Conservation (phyloP, 176 grass and related monocot genomes). For the Saccharum officinarum region DNA sequence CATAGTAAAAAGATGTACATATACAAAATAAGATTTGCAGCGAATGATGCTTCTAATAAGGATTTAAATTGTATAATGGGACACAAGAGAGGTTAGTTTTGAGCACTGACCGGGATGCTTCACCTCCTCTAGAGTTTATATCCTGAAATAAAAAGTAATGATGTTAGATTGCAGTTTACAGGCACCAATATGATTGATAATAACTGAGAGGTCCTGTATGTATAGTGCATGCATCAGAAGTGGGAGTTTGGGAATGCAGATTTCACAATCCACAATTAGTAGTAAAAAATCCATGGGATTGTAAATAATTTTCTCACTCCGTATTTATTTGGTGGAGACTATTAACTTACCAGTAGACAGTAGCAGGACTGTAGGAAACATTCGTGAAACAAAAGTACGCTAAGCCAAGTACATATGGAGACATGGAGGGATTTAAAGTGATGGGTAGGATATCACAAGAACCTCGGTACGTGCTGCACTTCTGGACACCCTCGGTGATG, state of each 20-base stretch:
- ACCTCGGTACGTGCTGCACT: constrained; percentile 56
- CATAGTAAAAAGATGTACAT: background rate
- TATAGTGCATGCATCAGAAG: background rate
- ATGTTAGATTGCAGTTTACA: constrained; percentile 40
- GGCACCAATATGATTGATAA: background rate
- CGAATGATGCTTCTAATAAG: constrained; percentile 5
- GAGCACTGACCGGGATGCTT: constrained; percentile 50
- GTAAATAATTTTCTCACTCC: background rate
- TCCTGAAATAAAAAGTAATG: constrained; percentile 52
- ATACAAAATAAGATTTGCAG: background rate
- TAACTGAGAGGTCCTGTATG: background rate
- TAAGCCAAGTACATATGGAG: background rate
- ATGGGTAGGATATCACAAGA: constrained; percentile 51
- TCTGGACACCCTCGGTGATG: constrained; percentile 52
- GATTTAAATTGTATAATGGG: background rate
- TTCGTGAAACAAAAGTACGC: constrained; percentile 19
- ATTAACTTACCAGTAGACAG: background rate
- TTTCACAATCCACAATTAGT: background rate
- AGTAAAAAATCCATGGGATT: constrained; percentile 10
- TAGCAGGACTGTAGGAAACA: background rate
- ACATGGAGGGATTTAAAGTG: background rate
- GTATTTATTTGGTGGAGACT: background rate
- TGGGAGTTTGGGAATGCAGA: background rate
- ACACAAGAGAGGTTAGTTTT: background rate
- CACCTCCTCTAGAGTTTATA: constrained; percentile 40